phyloP scores from a whole-genome alignment of 2,329 filamentous ascomycete species.

The Colletotrichum horii region DNA sequence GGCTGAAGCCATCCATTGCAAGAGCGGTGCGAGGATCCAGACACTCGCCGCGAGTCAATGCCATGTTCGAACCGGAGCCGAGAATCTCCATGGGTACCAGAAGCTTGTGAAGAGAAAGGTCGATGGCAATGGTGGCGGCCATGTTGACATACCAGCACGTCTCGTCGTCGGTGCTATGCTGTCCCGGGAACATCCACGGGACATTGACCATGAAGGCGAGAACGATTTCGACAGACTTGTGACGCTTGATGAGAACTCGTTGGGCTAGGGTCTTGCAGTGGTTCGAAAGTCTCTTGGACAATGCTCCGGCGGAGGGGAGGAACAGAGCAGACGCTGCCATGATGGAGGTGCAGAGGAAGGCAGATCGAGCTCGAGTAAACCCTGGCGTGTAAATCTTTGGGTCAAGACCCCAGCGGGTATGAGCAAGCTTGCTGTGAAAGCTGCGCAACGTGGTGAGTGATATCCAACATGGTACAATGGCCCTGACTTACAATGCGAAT shows the following conservation, averaged over 20 bases:
- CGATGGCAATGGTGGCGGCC: slow-evolving; percentile 72
- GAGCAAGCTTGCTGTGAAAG: slow-evolving; percentile 72
- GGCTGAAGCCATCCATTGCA: slow-evolving; percentile 69
- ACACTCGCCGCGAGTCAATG: slow-evolving; percentile 68
- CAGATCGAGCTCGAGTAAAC: slow-evolving; percentile 71
- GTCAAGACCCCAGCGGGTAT: slow-evolving; percentile 78
- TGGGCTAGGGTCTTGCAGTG: slow-evolving; percentile 69
- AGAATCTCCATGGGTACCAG: slow-evolving; percentile 58
- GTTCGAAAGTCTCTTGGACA: slow-evolving; percentile 69
- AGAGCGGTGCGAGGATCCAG: slow-evolving; percentile 71
- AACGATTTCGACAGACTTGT: slow-evolving; percentile 75
- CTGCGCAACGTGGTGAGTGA: slow-evolving; percentile 38
- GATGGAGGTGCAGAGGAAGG: slow-evolving; percentile 75
- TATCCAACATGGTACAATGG: neutral
- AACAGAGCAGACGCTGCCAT: slow-evolving; percentile 73
- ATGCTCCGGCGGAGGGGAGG: slow-evolving; percentile 64
- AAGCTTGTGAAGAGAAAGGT: slow-evolving; percentile 73
- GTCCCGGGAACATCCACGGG: slow-evolving; percentile 74
- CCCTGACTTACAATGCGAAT: slow-evolving; percentile 63
- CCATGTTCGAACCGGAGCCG: slow-evolving; percentile 49
- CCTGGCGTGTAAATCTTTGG: slow-evolving; percentile 67
- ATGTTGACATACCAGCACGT: slow-evolving; percentile 75
- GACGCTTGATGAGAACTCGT: slow-evolving; percentile 64
- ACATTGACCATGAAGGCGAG: slow-evolving; percentile 78
- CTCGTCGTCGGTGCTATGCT: slow-evolving; percentile 74